Evolutionary conservation across 2,329 filamentous ascomycete species (phyloP).

Genomic region (Passalora sequoiae): DNA sequence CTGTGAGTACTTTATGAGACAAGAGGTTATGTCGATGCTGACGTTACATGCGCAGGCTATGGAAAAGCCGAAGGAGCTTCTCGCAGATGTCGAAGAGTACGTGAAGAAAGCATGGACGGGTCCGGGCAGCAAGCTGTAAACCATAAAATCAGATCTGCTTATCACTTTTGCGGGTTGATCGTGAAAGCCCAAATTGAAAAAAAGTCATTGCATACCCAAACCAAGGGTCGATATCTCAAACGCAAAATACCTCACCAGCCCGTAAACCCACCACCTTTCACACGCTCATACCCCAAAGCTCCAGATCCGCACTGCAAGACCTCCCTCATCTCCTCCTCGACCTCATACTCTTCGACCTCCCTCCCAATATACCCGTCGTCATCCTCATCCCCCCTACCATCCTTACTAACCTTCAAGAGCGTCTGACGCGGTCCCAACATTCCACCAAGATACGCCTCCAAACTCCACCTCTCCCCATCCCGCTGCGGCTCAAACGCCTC

Average conservation of each 20-base stretch:
- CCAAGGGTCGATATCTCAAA: too few species aligned
- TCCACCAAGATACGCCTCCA: slow-evolving; percentile 24
- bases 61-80: slow-evolving; percentile 32
- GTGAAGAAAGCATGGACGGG: slow-evolving; percentile 30
- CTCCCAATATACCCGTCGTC: slow-evolving; percentile 18
- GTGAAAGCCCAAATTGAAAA: not conserved
- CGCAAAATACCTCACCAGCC: slow-evolving; percentile 23
- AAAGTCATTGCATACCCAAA: too few species aligned
- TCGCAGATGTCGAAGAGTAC: slow-evolving; percentile 34
- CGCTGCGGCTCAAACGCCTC: not conserved
- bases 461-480: slow-evolving; percentile 16
- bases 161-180: slow-evolving; percentile 1
- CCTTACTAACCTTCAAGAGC: slow-evolving; percentile 9
- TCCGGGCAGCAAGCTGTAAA: slow-evolving; percentile 4
- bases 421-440: slow-evolving; percentile 10
- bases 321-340: slow-evolving; percentile 13
- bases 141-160: not conserved
- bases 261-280: slow-evolving; percentile 12
- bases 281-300: slow-evolving; percentile 13
- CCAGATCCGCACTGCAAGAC: slow-evolving; percentile 13
- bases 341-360: slow-evolving; percentile 14
- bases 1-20: slow-evolving; percentile 10
- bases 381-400: slow-evolving; percentile 17
- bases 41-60: slow-evolving; percentile 27
- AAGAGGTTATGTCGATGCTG: not conserved